A percentile compares a stretch with the other conserved stretches of the same genome.
Evolutionary conservation across 2,329 filamentous ascomycete genomes (phyloP).

Genomic region (Xylaria sp.): DNA sequence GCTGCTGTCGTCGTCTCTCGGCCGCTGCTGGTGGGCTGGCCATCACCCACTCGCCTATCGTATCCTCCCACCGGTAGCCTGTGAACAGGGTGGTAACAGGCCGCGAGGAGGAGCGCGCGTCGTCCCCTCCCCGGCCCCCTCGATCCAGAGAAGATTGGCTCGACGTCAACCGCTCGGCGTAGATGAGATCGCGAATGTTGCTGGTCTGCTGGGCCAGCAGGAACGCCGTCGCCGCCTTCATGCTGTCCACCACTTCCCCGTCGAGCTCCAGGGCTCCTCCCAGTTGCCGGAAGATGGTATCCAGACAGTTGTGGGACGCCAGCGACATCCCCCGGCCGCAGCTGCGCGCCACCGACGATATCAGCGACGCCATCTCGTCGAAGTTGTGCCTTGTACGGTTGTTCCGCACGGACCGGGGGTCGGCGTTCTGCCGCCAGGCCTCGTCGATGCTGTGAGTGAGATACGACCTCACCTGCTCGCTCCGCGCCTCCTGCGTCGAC

Average conservation of each 20-base stretch:
- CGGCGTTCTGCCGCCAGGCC: slow-evolving; percentile 15
- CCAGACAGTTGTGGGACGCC: slow-evolving; percentile 33
- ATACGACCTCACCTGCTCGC: slow-evolving; percentile 10
- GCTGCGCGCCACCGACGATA: slow-evolving; percentile 35
- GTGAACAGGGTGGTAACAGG: slow-evolving; percentile 35
- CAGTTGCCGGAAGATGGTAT: slow-evolving; percentile 45
- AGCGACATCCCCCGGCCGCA: slow-evolving; percentile 33
- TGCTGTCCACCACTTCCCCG: slow-evolving; percentile 38
- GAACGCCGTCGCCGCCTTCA: slow-evolving; percentile 54
- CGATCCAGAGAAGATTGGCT: slow-evolving; percentile 6
- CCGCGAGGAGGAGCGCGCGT: slow-evolving; percentile 6
- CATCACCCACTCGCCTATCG: slow-evolving; percentile 59
- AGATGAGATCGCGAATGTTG: slow-evolving; percentile 56
- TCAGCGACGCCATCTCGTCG: slow-evolving; percentile 31
- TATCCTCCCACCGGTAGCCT: slow-evolving; percentile 56
- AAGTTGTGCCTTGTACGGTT: slow-evolving; percentile 27
- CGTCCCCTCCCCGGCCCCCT: slow-evolving; percentile 1
- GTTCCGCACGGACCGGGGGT: slow-evolving; percentile 13
- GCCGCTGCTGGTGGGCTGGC: slow-evolving; percentile 44
- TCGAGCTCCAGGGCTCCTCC: slow-evolving; percentile 39
- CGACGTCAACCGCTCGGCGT: slow-evolving; percentile 50
- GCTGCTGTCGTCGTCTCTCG: slow-evolving; percentile 27
- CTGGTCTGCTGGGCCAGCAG: slow-evolving; percentile 55
- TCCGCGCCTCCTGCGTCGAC: slow-evolving; percentile 17
- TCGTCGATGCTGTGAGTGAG: slow-evolving; percentile 22